These are phyloP conservation scores for Mimosa bimucronata DNA, from an alignment of 306 rosid genomes.

Conservation along the genomic window DNA sequence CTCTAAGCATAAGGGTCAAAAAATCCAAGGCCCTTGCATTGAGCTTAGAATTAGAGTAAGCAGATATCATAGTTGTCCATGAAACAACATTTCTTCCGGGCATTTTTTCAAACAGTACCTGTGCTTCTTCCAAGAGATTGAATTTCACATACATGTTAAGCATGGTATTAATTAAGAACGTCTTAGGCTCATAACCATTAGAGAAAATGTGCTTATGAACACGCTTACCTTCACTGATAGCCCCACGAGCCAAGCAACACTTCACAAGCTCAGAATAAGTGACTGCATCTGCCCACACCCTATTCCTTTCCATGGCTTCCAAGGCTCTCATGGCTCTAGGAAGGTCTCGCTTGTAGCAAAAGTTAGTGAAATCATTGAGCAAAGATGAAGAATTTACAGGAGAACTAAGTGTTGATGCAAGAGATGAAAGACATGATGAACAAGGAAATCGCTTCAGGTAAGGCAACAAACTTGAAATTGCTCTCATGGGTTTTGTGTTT, in stretches of 20 bases:
- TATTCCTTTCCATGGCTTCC: slow-evolving; percentile 67
- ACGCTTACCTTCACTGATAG: slow-evolving; percentile 64
- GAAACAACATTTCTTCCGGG: slow-evolving; percentile 77
- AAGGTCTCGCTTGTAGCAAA: slow-evolving; percentile 68
- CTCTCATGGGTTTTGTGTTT: slow-evolving; percentile 43
- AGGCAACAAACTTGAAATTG: slow-evolving; percentile 45
- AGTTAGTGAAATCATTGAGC: slow-evolving; percentile 50
- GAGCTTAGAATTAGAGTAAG: slow-evolving; percentile 60
- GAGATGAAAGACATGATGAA: slow-evolving; percentile 28
- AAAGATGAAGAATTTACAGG: slow-evolving; percentile 45
- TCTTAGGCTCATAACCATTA: slow-evolving; percentile 57
- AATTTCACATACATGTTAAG: slow-evolving; percentile 75
- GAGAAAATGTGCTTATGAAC: slow-evolving; percentile 75
- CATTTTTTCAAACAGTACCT: slow-evolving; percentile 73
- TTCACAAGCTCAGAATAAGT: slow-evolving; percentile 80
- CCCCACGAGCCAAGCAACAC: slow-evolving; percentile 71
- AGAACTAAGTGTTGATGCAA: slow-evolving; percentile 31
- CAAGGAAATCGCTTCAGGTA: slow-evolving; percentile 37
- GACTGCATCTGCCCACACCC: slow-evolving; percentile 61
- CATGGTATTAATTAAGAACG: slow-evolving; percentile 62
- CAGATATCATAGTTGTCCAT: slow-evolving; percentile 81
- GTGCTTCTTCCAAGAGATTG: slow-evolving; percentile 69
- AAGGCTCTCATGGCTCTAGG: slow-evolving; percentile 70
- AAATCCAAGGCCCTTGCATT: slow-evolving; percentile 59
- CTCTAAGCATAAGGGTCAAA: slow-evolving; percentile 69